Evolutionary conservation across 139 green algal species (phyloP).

Genomic region (Haematococcus sp.): DNA sequence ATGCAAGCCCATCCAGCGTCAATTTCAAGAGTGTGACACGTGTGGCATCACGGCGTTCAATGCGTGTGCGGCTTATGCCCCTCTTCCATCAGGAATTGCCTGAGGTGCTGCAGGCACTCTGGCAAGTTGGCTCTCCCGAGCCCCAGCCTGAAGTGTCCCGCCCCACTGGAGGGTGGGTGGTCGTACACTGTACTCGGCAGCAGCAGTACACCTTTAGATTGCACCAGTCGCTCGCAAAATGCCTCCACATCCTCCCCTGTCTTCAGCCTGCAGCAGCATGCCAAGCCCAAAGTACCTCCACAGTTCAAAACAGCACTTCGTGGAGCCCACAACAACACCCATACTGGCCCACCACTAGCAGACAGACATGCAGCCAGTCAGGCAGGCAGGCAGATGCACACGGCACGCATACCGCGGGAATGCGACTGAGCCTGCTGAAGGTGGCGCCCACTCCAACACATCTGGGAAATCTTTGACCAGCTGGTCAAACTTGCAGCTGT

Average conservation of each 20-base stretch:
- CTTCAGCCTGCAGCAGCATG: slow-evolving; percentile 26
- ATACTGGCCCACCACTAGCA: too few relatives aligned
- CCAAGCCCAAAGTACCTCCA: too few relatives aligned
- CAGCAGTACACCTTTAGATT: slow-evolving; percentile 60
- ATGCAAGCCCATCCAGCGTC: too few relatives aligned
- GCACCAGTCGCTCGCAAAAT: slow-evolving; percentile 52
- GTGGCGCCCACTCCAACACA: slow-evolving; percentile 48
- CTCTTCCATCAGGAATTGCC: slow-evolving; percentile 16
- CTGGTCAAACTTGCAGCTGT: slow-evolving; percentile 26
- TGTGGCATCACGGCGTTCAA: too few relatives aligned
- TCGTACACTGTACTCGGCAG: slow-evolving; percentile 66
- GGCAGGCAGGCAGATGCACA: too few relatives aligned
- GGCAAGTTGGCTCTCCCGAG: slow-evolving; percentile 52
- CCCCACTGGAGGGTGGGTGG: slow-evolving; percentile 12
- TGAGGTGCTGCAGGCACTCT: slow-evolving; percentile 44
- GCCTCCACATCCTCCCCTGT: slow-evolving; percentile 30
- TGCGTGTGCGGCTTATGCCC: too few relatives aligned
- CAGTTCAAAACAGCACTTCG: too few relatives aligned
- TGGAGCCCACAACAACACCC: too few relatives aligned
- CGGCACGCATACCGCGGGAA: slow-evolving; percentile 38
- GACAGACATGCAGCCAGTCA: neutral
- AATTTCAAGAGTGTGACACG: too few relatives aligned
- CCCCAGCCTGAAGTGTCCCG: slow-evolving; percentile 57
- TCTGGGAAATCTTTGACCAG: slow-evolving; percentile 37
- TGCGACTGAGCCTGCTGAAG: slow-evolving; percentile 42